Base-by-base conservation (phyloP, 2,329 filamentous ascomycete species). In the Aspergillus costaricaensis region DNA sequence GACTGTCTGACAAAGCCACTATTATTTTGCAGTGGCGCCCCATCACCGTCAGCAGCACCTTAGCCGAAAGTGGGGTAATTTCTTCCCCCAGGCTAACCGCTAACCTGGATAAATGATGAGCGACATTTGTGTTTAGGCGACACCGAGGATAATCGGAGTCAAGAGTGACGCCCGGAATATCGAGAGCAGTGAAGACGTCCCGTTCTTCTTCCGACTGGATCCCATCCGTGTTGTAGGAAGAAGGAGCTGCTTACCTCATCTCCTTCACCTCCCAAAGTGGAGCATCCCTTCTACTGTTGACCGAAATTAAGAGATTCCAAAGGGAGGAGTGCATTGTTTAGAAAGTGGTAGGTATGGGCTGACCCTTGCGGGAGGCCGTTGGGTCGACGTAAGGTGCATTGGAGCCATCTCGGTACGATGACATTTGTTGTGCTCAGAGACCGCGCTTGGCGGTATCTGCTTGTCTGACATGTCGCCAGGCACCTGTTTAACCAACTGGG, bases 331-430 rank as follows among this genome's bases (percentile, higher is more conserved):
- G 38, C 17, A 17, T 55, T 14, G 52, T 47, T 17, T 47, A 38
- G 32, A 14, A 5, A 36, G 32, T 55, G 10, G 27, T 4, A 30
- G 9, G 27, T 30, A 30, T 30, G 53, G 53, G 53, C 53, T 55
- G 53, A 55, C 53, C 53, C 53, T 55, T 55, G 53, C 53, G 53
- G 53, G n/a, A 9, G 41, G 23, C 10, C 9, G 47, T n/a, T n/a
- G 9, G 47, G 23, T 30, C 15, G 53, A 55, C 19, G 53, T 43
- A 55, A 55, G 53, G 53, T 17, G 39, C 38, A 19, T 25, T 55
- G 38, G 36, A 23, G 39, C 53, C 39, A 55, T 32, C 41, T 39
- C 23, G 27, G 53, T 27, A 21, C 23, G 39, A 47, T 55, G 53
- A 47, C 53, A 47, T 21, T 55, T 44, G 27, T 55, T 47, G 38